Evolutionary conservation across 2,329 filamentous ascomycete species (phyloP).

Genomic region (Calonectria ilicicola): DNA sequence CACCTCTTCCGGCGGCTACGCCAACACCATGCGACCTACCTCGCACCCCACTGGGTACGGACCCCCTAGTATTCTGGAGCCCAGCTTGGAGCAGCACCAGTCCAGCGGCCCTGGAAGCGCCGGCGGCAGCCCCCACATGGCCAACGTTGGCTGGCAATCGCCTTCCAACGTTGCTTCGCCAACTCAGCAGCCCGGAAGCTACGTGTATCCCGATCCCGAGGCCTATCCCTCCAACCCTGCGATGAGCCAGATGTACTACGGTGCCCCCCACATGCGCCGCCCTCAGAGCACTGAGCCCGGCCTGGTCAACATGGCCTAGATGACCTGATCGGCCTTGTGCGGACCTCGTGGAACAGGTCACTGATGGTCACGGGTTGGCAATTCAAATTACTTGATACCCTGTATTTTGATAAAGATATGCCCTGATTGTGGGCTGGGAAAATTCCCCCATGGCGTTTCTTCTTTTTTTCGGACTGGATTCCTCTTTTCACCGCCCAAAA

Average conservation of each 20-base stretch:
- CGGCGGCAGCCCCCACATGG: conserved; percentile 89
- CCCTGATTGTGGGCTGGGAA: conserved; percentile 21
- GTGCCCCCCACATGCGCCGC: conserved; percentile 75
- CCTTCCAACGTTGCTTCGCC: conserved; percentile 80
- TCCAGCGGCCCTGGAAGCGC: conserved; percentile 72
- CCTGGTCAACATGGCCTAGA: conserved; percentile 56
- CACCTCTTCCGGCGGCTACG: conserved; percentile 69
- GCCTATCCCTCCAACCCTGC: conserved; percentile 71
- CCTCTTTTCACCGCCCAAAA: conserved; percentile 23
- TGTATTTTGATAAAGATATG: conserved; percentile 33
- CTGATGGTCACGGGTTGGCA: conserved; percentile 12
- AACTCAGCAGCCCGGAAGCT: conserved; percentile 74
- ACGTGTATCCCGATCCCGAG: conserved; percentile 88
- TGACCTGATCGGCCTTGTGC: conserved; percentile 28
- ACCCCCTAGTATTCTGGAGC: conserved; percentile 88
- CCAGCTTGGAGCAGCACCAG: conserved; percentile 82
- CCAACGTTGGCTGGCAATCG: conserved; percentile 85
- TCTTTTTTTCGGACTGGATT: conserved; percentile 37
- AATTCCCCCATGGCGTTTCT: conserved; percentile 30
- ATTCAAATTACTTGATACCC: conserved; percentile 37
- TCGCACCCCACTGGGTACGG: conserved; percentile 88
- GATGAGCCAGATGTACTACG: conserved; percentile 80
- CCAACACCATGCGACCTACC: conserved; percentile 73
- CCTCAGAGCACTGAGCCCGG: conserved; percentile 80
- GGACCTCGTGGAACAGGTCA: conserved; percentile 21